phyloP scores from a whole-genome alignment of 116 monocot species.

The Phalaenopsis hybrid region DNA sequence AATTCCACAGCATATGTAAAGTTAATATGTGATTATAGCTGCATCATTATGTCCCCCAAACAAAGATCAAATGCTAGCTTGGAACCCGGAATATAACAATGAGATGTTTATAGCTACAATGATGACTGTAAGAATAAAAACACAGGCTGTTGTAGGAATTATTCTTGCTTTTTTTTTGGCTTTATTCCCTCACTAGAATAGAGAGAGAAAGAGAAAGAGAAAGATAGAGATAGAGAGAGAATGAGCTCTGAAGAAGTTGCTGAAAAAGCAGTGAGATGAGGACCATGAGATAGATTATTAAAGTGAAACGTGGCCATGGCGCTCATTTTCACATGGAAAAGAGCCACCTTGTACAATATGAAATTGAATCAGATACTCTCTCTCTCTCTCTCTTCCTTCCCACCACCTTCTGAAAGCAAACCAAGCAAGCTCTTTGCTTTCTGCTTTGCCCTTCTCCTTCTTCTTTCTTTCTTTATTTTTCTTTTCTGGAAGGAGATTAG shows the following conservation, averaged over 20 bases:
- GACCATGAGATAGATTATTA: neutral
- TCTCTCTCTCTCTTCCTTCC: conserved; percentile 11
- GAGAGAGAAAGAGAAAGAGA: neutral
- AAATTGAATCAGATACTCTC: conserved; percentile 10
- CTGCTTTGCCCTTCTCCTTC: conserved; percentile 13
- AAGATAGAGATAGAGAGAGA: neutral
- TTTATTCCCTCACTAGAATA: conserved; percentile 41
- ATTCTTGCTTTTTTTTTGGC: conserved; percentile 39
- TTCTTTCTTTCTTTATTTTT: conserved; percentile 4
- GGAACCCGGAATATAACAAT: neutral
- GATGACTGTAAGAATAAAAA: conserved; percentile 22
- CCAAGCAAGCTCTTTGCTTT: conserved; percentile 13
- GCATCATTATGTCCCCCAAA: conserved; percentile 35
- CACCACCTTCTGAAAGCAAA: conserved; percentile 19
- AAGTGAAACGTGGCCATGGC: conserved; percentile 15
- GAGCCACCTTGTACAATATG: conserved; percentile 47
- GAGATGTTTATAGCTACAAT: conserved; percentile 23
- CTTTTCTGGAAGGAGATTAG: neutral
- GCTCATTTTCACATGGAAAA: conserved; percentile 44
- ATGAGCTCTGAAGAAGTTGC: conserved; percentile 17
- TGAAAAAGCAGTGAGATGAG: conserved; percentile 26
- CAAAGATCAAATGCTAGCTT: conserved; percentile 3
- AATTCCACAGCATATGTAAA: no score
- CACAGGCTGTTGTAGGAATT: conserved; percentile 19
- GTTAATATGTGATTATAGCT: conserved; percentile 23